Evolutionary conservation across 768 basidiomycete genomes (phyloP).

Genomic region (button mushroom (Agaricus bisporus)): DNA sequence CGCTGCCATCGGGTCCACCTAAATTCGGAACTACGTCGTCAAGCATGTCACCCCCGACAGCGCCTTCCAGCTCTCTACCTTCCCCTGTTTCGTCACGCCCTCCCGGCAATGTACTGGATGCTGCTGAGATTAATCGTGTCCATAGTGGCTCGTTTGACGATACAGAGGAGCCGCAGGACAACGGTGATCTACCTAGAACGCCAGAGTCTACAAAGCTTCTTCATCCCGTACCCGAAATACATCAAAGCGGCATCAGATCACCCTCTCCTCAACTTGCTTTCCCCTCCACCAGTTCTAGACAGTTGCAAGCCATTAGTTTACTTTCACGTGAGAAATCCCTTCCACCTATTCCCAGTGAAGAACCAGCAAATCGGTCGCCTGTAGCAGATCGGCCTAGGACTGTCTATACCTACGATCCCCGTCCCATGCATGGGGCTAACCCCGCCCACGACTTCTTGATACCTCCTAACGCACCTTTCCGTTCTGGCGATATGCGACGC

Average conservation of each 20-base stretch:
- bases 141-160: slow-evolving; percentile 38
- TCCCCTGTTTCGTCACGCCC: slow-evolving; percentile 72
- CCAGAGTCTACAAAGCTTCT: slow-evolving; percentile 30
- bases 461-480: slow-evolving; percentile 63
- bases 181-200: slow-evolving; percentile 22
- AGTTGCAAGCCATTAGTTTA: slow-evolving; percentile 9
- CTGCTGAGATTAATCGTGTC: slow-evolving; percentile 32
- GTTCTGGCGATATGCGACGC: slow-evolving; percentile 47
- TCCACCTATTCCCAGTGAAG: slow-evolving; percentile 64
- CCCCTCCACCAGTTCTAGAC: slow-evolving; percentile 16
- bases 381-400: slow-evolving; percentile 58
- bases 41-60: slow-evolving; percentile 70
- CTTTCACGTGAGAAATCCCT: slow-evolving; percentile 65
- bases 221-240: slow-evolving; percentile 59
- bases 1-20: slow-evolving; percentile 55
- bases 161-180: slow-evolving; percentile 18
- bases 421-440: slow-evolving; percentile 38
- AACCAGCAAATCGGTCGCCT: slow-evolving; percentile 31
- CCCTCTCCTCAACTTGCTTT: slow-evolving; percentile 25
- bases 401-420: slow-evolving; percentile 55
- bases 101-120: slow-evolving; percentile 35
- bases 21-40: slow-evolving; percentile 48
- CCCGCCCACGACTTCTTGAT: slow-evolving; percentile 40
- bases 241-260: slow-evolving; percentile 28
- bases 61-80: slow-evolving; percentile 68